phyloP scores from a whole-genome alignment of 257 asterid species.

The Plectranthus barbatus region DNA sequence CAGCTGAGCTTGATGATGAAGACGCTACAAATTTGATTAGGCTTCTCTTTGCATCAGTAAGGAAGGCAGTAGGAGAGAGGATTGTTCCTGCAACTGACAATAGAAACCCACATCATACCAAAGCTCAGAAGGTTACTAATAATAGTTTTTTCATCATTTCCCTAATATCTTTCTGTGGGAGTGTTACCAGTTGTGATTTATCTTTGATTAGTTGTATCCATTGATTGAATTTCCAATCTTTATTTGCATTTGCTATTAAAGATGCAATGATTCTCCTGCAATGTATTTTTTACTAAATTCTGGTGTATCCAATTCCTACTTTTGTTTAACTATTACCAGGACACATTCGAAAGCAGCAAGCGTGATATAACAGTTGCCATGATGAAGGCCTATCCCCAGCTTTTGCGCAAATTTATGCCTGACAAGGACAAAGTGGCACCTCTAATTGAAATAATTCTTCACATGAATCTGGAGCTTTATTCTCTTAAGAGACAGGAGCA shows the following conservation, averaged over 20 bases:
- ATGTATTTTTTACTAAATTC: neutral
- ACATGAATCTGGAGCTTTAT: constrained; percentile 82
- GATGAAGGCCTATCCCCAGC: constrained; percentile 87
- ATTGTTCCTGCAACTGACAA: constrained; percentile 89
- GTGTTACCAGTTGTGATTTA: neutral
- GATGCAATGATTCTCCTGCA: neutral
- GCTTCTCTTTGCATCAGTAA: constrained; percentile 76
- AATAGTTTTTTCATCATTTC: constrained; percentile 2
- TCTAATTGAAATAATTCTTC: constrained; percentile 65
- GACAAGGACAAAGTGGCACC: constrained; percentile 79
- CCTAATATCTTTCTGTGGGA: neutral
- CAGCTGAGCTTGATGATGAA: constrained; percentile 70
- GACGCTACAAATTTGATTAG: constrained; percentile 92
- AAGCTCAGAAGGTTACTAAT: constrained; percentile 66
- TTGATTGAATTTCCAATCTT: neutral
- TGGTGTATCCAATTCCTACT: neutral
- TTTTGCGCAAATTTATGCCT: constrained; percentile 79
- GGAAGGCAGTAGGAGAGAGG: constrained; percentile 93
- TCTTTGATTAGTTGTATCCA: neutral
- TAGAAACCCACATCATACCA: constrained; percentile 62
- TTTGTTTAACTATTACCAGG: constrained; percentile 41
- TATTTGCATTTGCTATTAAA: neutral
- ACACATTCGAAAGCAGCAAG: constrained; percentile 53
- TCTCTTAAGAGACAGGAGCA: constrained; percentile 88
- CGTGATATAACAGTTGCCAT: constrained; percentile 66